Evolutionary conservation across 306 rosid species (phyloP).

Genomic region (Aeschynomene evenia): DNA sequence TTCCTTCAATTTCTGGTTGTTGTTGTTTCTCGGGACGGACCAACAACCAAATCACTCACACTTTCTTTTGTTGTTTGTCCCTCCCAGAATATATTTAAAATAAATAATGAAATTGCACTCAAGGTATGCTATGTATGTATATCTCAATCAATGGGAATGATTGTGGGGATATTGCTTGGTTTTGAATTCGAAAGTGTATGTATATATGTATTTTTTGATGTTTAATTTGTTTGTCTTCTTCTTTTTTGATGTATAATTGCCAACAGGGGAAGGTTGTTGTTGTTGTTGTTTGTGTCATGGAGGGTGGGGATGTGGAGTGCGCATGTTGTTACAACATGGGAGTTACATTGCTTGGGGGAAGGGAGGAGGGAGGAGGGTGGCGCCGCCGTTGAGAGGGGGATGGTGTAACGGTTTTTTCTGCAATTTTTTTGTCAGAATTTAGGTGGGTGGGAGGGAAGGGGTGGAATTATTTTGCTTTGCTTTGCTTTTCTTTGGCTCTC

Average conservation of each 20-base stretch:
- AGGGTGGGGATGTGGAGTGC: background rate
- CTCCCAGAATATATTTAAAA: too few species aligned
- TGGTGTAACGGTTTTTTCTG: conserved; percentile 53
- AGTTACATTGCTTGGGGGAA: background rate
- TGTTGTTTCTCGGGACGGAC: background rate
- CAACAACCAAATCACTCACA: background rate
- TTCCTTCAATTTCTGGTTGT: too few species aligned
- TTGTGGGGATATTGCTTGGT: too few species aligned
- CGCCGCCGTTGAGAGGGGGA: conserved; percentile 21
- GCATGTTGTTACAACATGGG: background rate
- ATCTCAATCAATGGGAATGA: too few species aligned
- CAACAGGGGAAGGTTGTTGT: background rate
- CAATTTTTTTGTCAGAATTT: conserved; percentile 8
- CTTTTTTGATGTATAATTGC: too few species aligned
- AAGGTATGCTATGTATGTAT: too few species aligned
- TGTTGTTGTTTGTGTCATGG: background rate
- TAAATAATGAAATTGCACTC: too few species aligned
- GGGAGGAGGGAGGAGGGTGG: conserved; percentile 8
- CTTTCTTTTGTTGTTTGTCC: too few species aligned
- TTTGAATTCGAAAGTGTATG: background rate
- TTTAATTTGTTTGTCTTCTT: too few species aligned
- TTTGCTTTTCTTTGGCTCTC: too few species aligned
- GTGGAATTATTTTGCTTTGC: background rate
- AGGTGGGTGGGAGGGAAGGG: background rate
- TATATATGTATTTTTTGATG: too few species aligned